Base-by-base conservation (phyloP, 2,329 filamentous ascomycete genomes). In the Penicillium sp. region DNA sequence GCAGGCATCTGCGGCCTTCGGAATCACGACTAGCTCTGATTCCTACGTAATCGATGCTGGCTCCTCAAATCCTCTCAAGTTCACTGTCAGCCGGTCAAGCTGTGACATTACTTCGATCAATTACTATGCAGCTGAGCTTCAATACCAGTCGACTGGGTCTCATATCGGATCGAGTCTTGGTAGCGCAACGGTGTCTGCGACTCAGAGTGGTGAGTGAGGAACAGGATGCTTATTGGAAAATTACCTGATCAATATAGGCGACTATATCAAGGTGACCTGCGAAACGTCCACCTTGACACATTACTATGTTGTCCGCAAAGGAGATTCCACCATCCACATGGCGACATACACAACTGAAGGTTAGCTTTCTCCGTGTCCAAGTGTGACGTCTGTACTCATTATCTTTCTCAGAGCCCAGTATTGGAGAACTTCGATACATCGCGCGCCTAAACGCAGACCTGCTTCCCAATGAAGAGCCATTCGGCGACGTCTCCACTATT, bases 21-120 rank as follows among this genome's bases (percentile, higher is more conserved):
- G 67, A 13, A 50, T 69, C 27, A 68, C 65, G 3, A 60, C 63
- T 9, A 62, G 50, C 42, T 46, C 45, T 21, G 35, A 34, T 35
- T 56, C 64, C 58, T 80, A 77, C 55, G 67, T 79, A 48, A 70
- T 82, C 53, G 78, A 82, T 65, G 75, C 79, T 47, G 79, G 76
- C 39, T 79, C 76, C 12, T 54, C 73, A 32, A 81, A 83, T 58
- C 54, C 79, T 3, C 71, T 85, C 50, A 68, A 79, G 37, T 79
- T 84, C 59, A 78, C 77, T 3, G 77, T 85, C 47, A 79, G 73
- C 60, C 74, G 77, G 45, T 75, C 74, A 16, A 86, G 74, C 66
- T 86, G 85, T 60, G 85, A 87, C 61, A 84, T 88, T 67, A 86
- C 79, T 15, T 86, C 84, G 0, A 82, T 88, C 67, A 78, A 79